phyloP scores from a whole-genome alignment of 331 rosid genomes.

The Acacia pycnantha region DNA sequence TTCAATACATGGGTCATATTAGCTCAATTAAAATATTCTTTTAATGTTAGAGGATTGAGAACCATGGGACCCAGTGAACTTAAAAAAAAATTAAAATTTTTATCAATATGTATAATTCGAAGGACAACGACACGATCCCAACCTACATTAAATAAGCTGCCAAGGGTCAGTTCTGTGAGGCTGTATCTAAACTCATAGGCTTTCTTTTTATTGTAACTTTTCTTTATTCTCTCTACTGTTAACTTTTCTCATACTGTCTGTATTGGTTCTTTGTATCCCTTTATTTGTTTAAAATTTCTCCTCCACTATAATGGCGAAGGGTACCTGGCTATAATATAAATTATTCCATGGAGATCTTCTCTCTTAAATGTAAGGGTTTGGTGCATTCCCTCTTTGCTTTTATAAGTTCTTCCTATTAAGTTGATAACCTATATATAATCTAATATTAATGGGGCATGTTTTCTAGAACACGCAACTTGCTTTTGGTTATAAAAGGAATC shows the following conservation, averaged over 20 bases:
- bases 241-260: conserved; percentile 3
- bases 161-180: too few relatives aligned
- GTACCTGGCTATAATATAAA: background rate
- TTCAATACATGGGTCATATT: background rate
- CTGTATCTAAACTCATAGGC: too few relatives aligned
- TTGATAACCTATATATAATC: background rate
- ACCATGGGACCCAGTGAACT: background rate
- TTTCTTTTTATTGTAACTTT: conserved; percentile 12
- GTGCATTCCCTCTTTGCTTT: conserved; percentile 13
- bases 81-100: background rate
- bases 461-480: background rate
- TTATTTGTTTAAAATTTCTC: background rate
- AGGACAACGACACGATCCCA: conserved; percentile 5
- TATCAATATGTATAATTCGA: background rate
- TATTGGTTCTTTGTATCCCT: background rate
- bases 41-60: conserved; percentile 7
- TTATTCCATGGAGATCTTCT: background rate
- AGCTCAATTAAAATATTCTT: background rate
- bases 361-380: background rate
- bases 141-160: background rate
- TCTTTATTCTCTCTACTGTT: conserved; percentile 23
- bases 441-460: background rate
- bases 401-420: background rate
- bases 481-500: background rate
- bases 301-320: background rate